Evolutionary conservation across 108 stramenopile genomes (phyloP).

Genomic region (Pelagomonas calceolata): DNA sequence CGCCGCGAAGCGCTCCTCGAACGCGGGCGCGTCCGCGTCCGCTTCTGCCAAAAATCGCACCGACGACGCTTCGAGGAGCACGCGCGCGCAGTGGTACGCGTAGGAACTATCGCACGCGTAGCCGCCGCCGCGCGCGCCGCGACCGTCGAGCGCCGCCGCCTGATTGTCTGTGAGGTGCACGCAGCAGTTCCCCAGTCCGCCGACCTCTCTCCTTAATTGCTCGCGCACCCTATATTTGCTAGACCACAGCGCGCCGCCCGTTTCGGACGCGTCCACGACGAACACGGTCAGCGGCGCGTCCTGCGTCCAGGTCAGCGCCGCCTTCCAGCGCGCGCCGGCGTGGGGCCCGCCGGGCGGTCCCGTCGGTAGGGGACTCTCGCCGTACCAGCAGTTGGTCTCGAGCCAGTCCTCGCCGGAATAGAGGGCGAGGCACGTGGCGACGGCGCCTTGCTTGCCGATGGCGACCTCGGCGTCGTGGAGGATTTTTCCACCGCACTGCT

Average conservation of each 20-base stretch:
- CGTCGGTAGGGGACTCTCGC: neutral
- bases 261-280: neutral
- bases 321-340: slow-evolving; percentile 7
- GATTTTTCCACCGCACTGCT: no score
- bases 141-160: neutral
- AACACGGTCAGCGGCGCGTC: neutral
- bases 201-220: neutral
- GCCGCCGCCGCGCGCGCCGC: neutral
- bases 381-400: slow-evolving; percentile 5
- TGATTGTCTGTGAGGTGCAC: slow-evolving; percentile 2
- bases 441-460: neutral
- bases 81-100: slow-evolving; percentile 3
- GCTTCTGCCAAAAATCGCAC: neutral
- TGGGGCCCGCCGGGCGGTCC: neutral
- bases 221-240: neutral
- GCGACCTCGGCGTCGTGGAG: no score
- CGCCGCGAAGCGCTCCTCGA: no score
- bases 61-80: slow-evolving; percentile 1
- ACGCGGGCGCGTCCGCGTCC: neutral
- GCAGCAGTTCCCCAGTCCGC: neutral
- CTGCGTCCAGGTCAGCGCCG: neutral
- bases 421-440: neutral
- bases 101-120: slow-evolving; percentile 1
- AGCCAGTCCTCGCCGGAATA: slow-evolving; percentile 3
- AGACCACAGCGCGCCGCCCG: neutral